phyloP scores from a whole-genome alignment of 345 rosid genomes.

The Gossypium bickii region DNA sequence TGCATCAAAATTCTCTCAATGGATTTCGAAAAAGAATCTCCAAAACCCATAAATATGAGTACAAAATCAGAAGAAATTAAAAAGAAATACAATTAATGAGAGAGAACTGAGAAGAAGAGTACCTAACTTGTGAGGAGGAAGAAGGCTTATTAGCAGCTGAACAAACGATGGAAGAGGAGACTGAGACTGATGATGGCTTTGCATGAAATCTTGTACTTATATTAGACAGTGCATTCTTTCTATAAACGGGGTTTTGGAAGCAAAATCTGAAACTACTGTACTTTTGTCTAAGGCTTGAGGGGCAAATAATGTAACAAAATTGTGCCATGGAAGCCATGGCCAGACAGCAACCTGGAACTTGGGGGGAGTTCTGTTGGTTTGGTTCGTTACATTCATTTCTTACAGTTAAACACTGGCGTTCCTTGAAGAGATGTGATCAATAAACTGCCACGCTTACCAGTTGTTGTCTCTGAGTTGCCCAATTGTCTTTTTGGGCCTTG shows the following conservation, averaged over 20 bases:
- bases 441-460: constrained; percentile 8
- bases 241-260: background rate
- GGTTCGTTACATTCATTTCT: background rate
- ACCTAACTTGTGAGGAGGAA: constrained; percentile 20
- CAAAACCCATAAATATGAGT: background rate
- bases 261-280: background rate
- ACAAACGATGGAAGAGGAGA: background rate
- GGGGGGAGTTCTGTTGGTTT: background rate
- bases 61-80: background rate
- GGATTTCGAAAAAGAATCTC: background rate
- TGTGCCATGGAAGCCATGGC: constrained; percentile 6
- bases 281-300: constrained; percentile 5
- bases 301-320: constrained; percentile 13
- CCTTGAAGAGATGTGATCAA: constrained; percentile 5
- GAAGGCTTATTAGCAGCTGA: constrained; percentile 23
- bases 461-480: background rate
- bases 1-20: background rate
- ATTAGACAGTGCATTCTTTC: constrained; percentile 7
- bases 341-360: background rate
- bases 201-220: background rate
- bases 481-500: background rate
- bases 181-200: constrained; percentile 4
- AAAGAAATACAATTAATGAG: background rate
- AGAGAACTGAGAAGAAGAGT: background rate
- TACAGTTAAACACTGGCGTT: background rate